Evolutionary conservation across 2,329 filamentous ascomycete species (phyloP), one percentile per base, ranked within the genome.

Genomic region (Microdochium bolleyi): DNA sequence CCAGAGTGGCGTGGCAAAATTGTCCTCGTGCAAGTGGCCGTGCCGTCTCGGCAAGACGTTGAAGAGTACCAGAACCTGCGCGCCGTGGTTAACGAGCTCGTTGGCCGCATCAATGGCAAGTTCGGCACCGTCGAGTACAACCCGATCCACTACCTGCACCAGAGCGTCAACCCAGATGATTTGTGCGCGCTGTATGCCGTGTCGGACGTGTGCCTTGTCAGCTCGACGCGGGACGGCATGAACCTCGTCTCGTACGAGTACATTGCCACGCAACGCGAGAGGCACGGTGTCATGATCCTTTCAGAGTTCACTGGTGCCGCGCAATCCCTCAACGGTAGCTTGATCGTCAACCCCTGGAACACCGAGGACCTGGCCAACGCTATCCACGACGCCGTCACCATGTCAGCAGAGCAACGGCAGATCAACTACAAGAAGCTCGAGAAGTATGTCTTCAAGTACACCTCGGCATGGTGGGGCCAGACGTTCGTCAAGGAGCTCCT

Each of bases 321-420:
- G 1, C 94, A 97, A 71, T 94, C 88, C 57, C 79, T 99, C 54
- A 96, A 95, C 60, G 92, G 92, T 55, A 91, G 89, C 61, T 78
- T 97, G 51, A 92, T 97, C 52, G 89, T 97, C 64, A 99, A 99
- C 70, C 94, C 94, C 1, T 99, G 94, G 94, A 97, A 97, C 68
- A 96, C 92, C 0, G 92, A 96, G 66, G 92, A 97, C 69, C 77
- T 97, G 37, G 92, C 92, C 41, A 89, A 91, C 62, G 89, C 92
- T 5, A 92, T 97, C 60, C 88, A 96, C 69, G 91, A 96, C 59
- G 90, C 92, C n/a, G 91, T 97, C 46, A 96, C 92, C 52, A 96
- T 97, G 90, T 87, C 87, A 51, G 84, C 91, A 19, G 92, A 96
- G 70, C 88, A 94, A 72, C 84, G 91, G 51, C 84, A 86, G 55